Evolutionary conservation across 2,329 filamentous ascomycete species (phyloP).

Genomic region (Blastomyces silverae): DNA sequence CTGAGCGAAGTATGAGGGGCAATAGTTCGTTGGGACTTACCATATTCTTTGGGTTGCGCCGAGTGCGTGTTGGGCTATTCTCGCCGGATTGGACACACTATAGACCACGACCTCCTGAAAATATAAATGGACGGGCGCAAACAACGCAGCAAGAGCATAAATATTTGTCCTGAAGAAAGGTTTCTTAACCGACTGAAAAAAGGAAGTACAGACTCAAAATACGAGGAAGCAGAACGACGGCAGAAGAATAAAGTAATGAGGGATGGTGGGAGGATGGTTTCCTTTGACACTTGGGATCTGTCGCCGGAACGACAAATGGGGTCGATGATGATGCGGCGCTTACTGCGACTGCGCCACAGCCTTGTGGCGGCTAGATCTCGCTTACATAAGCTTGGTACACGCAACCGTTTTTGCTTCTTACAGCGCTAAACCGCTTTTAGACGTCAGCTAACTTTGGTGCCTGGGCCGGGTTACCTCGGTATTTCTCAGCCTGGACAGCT

Average conservation of each 20-base stretch:
- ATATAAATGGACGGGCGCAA: not conserved
- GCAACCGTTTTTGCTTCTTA: not conserved
- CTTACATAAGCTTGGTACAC: not conserved
- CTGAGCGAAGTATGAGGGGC: not conserved
- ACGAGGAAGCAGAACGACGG: no score
- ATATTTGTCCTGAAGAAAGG: not conserved
- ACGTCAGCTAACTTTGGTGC: not conserved
- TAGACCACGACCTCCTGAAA: not conserved
- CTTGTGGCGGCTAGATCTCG: constrained; percentile 21
- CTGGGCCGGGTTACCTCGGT: not conserved
- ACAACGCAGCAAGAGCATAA: constrained; percentile 2
- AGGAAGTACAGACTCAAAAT: not conserved
- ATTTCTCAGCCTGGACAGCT: no score
- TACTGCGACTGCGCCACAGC: constrained; percentile 27
- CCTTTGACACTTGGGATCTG: not conserved
- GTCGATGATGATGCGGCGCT: constrained; percentile 17
- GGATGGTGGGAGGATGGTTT: not conserved
- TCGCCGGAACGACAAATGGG: not conserved
- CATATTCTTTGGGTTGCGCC: constrained; percentile 4
- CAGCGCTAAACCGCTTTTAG: not conserved
- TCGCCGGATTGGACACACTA: not conserved
- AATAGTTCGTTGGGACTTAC: not conserved
- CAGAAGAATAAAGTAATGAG: constrained; percentile 1
- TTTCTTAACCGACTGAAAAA: not conserved
- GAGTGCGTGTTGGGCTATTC: not conserved